Conservation (phyloP, 352 stramenopile species). For the Globisporangium orthogonon region DNA sequence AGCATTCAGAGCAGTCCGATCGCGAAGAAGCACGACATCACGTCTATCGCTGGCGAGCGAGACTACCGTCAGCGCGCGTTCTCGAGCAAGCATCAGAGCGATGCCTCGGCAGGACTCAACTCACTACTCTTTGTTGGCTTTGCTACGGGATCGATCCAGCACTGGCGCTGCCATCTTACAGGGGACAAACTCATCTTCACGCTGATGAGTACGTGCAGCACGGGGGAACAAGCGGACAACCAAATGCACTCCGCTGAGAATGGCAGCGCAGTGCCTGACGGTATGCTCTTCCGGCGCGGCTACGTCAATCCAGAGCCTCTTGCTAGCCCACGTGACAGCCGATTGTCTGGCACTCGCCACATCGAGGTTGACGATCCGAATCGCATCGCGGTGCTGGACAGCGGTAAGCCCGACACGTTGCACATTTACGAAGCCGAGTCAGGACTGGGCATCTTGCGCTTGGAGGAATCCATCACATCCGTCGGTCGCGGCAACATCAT, state of each 20-base stretch:
- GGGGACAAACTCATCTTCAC: constrained; percentile 54
- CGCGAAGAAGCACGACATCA: constrained; percentile 52
- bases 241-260: not conserved
- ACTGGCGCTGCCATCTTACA: constrained; percentile 67
- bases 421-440: constrained; percentile 79
- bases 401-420: constrained; percentile 35
- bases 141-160: constrained; percentile 44
- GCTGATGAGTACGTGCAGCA: constrained; percentile 51
- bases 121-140: constrained; percentile 76
- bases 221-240: too few relatives aligned
- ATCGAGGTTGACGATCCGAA: constrained; percentile 87
- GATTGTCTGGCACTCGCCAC: constrained; percentile 33
- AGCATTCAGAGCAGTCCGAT: constrained; percentile 43
- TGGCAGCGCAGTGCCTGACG: not conserved
- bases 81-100: constrained; percentile 28
- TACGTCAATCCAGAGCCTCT: constrained; percentile 9
- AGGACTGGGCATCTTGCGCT: constrained; percentile 65
- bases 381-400: constrained; percentile 60
- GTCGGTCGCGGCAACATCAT: constrained; percentile 46
- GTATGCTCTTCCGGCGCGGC: constrained; percentile 27
- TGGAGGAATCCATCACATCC: constrained; percentile 60
- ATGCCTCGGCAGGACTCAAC: constrained; percentile 34
- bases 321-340: not conserved
- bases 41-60: constrained; percentile 65
- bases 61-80: constrained; percentile 82